Conservation (phyloP, 2,329 filamentous ascomycete genomes). For the Didymella exigua region DNA sequence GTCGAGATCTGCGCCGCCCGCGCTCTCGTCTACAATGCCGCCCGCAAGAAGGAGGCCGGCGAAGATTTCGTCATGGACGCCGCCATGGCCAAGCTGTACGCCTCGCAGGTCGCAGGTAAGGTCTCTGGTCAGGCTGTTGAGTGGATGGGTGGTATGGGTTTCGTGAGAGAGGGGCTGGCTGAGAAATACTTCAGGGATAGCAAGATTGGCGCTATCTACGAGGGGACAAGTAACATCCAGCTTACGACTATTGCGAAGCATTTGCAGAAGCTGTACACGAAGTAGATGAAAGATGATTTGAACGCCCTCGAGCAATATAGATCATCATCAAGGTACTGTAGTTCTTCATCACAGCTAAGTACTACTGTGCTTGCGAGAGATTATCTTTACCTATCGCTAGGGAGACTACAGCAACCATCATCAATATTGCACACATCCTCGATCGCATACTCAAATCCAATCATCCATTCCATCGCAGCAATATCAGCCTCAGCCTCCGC, state of each 20-base stretch:
- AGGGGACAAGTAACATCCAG: conserved; percentile 82
- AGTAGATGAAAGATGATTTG: conserved; percentile 43
- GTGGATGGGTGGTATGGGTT: conserved; percentile 99
- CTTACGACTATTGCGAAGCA: conserved; percentile 73
- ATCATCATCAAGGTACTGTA: too few species aligned
- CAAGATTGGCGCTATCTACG: conserved; percentile 98
- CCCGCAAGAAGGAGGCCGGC: conserved; percentile 96
- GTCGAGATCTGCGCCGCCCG: conserved; percentile 91
- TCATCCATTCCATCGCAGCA: too few species aligned
- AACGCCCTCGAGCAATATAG: too few species aligned
- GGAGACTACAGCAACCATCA: too few species aligned
- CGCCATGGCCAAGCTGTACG: conserved; percentile 96
- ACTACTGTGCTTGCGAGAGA: too few species aligned
- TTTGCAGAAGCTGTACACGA: conserved; percentile 71
- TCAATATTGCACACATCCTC: too few species aligned
- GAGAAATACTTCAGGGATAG: conserved; percentile 98
- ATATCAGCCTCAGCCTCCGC: neutral
- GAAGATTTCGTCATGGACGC: conserved; percentile 94
- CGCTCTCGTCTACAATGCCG: conserved; percentile 92
- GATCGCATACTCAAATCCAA: neutral
- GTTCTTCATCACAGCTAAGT: too few species aligned
- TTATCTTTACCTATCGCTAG: too few species aligned
- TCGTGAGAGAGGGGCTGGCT: conserved; percentile 91
- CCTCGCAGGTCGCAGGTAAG: conserved; percentile 87
- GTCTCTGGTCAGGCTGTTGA: conserved; percentile 88